Base-by-base conservation (phyloP, 768 basidiomycete species). In the Chalciporus sphaerocephalus region DNA sequence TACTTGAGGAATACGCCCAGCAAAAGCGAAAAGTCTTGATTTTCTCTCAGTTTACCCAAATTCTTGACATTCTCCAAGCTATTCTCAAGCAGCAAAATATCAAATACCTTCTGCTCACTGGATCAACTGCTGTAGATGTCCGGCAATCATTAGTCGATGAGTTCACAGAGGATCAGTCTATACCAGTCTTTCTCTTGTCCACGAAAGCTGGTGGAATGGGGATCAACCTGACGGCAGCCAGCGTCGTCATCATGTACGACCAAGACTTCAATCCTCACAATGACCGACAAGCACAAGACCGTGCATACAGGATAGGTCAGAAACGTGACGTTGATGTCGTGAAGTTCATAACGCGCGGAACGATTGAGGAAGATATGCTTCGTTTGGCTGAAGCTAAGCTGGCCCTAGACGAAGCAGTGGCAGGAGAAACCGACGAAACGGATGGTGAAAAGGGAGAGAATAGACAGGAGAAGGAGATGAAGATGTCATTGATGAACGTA, bases 241-340 rank as follows among this genome's bases (percentile, higher is more conserved):
- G 89, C 36, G 92, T 93, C 30, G 95, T 99, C 33, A 87, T 98
- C 58, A 87, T 93, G 87, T 87, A 50, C 61, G 95, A 99, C 62
- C 93, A 95, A 61, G 95, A 98, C 64, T 99, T 97, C 69, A 98
- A 98, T 63, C 90, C 90, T 4, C 90, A 92, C 69, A 99, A 99
- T 63, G 96, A 98, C 67, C 82, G 87, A 50, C 96, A 99, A 69
- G 96, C 96, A 1, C 92, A 95, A 48, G 96, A 99, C 66, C 83
- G 96, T 25, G 93, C 93, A 20, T 98, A 97, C 66, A 87, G 96
- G 21, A 96, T 99, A 53, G 95, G 92, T 18, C 93, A 96, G 66
- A 92, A 89, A 61, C 81, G 85, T 40, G 85, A 95, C 53, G 95
- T 98, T 9, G 92, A 95, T 24, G 92, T 98, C 6, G 81, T 97